Evolutionary conservation across 108 stramenopile genomes (phyloP).

Genomic region (Stephanodiscus triporus): DNA sequence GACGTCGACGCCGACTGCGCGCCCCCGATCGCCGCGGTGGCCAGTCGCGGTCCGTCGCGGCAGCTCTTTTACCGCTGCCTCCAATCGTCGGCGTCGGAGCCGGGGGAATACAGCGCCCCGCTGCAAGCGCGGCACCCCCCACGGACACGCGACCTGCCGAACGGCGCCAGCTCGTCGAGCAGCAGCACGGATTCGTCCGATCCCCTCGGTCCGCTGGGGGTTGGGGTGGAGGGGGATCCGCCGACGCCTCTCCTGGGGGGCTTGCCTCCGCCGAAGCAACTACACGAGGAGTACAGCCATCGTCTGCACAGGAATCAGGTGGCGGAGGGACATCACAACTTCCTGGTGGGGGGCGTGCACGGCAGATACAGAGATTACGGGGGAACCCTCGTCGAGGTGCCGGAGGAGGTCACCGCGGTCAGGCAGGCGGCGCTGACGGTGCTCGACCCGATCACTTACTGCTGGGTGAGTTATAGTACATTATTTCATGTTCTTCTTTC

Average conservation of each 20-base stretch:
- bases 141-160: too few relatives aligned
- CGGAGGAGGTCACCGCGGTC: conserved; percentile 81
- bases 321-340: conserved; percentile 28
- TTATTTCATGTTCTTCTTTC: neutral
- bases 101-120: conserved; percentile 25
- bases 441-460: conserved; percentile 77
- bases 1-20: neutral
- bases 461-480: conserved; percentile 69
- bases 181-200: conserved; percentile 17
- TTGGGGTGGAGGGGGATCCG: neutral
- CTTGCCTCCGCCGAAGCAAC: conserved; percentile 17
- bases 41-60: conserved; percentile 27
- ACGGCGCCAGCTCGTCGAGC: neutral
- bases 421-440: conserved; percentile 79
- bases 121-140: neutral
- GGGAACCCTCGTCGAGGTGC: conserved; percentile 67
- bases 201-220: neutral
- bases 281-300: conserved; percentile 34
- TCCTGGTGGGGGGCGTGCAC: conserved; percentile 39
- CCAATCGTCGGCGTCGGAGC: conserved; percentile 13
- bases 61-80: conserved; percentile 28
- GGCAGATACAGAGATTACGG: conserved; percentile 40
- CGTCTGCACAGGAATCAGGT: conserved; percentile 30
- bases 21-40: conserved; percentile 9
- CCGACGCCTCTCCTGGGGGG: conserved; percentile 6